A percentile compares a stretch with the other conserved stretches of the same genome.
phyloP scores from a whole-genome alignment of 2,329 filamentous ascomycete species.

The Magnaporthiopsis poae region DNA sequence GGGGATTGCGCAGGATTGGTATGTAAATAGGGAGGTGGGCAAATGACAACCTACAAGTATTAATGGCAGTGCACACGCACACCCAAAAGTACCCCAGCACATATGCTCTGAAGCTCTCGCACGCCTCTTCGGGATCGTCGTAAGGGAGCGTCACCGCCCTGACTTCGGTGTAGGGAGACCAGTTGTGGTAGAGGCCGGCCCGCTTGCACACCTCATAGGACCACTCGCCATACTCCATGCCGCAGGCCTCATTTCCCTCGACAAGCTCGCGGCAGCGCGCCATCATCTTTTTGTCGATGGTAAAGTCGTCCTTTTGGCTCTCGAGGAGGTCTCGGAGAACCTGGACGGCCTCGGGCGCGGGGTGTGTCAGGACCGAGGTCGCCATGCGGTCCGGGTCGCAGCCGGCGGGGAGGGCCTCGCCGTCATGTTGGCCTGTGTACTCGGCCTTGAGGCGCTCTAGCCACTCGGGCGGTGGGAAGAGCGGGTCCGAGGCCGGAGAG shows the following conservation, averaged over 20 bases:
- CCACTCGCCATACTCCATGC: constrained; percentile 20
- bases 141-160: constrained; percentile 28
- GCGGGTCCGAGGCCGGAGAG: neutral
- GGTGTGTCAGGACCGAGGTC: neutral
- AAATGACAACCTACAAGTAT: constrained; percentile 18
- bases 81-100: constrained; percentile 31
- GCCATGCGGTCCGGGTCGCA: constrained; percentile 6
- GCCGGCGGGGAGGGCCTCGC: constrained; percentile 5
- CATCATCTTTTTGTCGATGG: constrained; percentile 18
- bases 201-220: constrained; percentile 18
- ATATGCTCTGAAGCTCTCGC: constrained; percentile 33
- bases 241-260: constrained; percentile 18
- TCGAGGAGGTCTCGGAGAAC: constrained; percentile 13
- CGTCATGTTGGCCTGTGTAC: constrained; percentile 6
- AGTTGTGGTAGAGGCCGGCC: constrained; percentile 19
- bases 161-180: constrained; percentile 33
- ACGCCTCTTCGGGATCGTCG: constrained; percentile 26
- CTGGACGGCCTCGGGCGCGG: constrained; percentile 3
- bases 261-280: constrained; percentile 15
- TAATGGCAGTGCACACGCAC: constrained; percentile 28
- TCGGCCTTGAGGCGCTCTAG: constrained; percentile 7
- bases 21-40: too few relatives aligned
- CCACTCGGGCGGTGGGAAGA: constrained; percentile 5
- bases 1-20: too few relatives aligned
- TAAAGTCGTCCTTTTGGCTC: constrained; percentile 19